Percentiles rank a stretch among this genome's conserved stretches.
These are phyloP conservation scores for Aspergillus niger DNA, from an alignment of 2,329 filamentous ascomycete species.

Conservation along the genomic window DNA sequence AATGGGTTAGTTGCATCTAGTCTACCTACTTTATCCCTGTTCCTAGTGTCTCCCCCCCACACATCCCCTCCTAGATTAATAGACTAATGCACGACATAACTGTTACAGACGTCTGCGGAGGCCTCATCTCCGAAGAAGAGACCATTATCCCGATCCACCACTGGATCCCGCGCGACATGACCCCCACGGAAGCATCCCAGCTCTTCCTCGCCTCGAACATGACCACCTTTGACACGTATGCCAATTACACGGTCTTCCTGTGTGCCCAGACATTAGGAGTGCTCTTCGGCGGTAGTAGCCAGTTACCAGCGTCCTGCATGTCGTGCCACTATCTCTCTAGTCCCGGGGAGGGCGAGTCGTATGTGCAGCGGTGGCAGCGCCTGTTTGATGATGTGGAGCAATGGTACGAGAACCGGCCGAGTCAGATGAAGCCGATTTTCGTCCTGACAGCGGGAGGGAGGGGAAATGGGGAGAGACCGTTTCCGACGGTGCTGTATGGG, in stretches of 20 bases:
- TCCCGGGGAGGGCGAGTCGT: slow-evolving; percentile 22
- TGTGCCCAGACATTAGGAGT: slow-evolving; percentile 49
- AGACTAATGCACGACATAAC: slow-evolving; percentile 3
- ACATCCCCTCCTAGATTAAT: background rate
- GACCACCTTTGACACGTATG: slow-evolving; percentile 49
- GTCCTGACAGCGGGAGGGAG: slow-evolving; percentile 17
- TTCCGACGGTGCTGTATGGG: slow-evolving; percentile 31
- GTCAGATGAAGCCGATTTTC: slow-evolving; percentile 32
- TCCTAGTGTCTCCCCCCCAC: background rate
- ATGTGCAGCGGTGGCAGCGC: slow-evolving; percentile 40
- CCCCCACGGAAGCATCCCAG: slow-evolving; percentile 23
- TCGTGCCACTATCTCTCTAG: slow-evolving; percentile 22
- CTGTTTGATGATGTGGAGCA: slow-evolving; percentile 46
- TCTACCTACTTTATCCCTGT: no score
- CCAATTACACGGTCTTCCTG: slow-evolving; percentile 55
- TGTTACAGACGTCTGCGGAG: slow-evolving; percentile 52
- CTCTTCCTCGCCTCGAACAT: slow-evolving; percentile 30
- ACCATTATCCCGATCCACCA: slow-evolving; percentile 53
- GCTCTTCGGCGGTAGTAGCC: slow-evolving; percentile 26
- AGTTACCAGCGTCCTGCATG: slow-evolving; percentile 9
- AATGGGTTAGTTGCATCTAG: slow-evolving; percentile 43
- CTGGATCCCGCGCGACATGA: slow-evolving; percentile 44
- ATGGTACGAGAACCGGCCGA: slow-evolving; percentile 42
- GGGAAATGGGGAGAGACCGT: slow-evolving; percentile 19
- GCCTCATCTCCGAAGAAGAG: slow-evolving; percentile 54